A percentile compares a stretch with the other conserved stretches of the same genome.
These are phyloP conservation scores for Nakazawaea molendinolei DNA, from an alignment of 805 yeast genomes.

Conservation along the genomic window DNA sequence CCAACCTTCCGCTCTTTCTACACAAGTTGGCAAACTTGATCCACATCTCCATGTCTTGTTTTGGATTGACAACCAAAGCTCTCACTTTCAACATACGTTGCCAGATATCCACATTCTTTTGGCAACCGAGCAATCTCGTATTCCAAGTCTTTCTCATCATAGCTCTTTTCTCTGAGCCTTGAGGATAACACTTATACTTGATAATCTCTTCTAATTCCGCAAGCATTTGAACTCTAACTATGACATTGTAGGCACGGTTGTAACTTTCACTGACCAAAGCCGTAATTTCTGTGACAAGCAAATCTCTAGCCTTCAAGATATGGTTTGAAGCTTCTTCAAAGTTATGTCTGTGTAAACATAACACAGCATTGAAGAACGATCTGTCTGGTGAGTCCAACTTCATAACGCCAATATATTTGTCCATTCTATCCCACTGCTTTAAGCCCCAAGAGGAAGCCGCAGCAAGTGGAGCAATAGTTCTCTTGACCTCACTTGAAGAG, in stretches of 20 bases:
- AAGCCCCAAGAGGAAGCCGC: conserved; percentile 99
- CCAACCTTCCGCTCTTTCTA: conserved; percentile 87
- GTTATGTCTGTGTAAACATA: conserved; percentile 78
- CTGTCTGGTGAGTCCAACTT: conserved; percentile 89
- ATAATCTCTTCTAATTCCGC: conserved; percentile 96
- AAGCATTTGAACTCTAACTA: conserved; percentile 94
- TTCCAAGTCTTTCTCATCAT: conserved; percentile 91
- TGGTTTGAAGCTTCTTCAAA: conserved; percentile 76
- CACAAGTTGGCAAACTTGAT: conserved; percentile 95
- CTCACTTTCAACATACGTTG: conserved; percentile 90
- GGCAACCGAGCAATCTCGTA: conserved; percentile 86
- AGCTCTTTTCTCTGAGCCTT: conserved; percentile 70
- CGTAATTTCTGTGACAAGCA: conserved; percentile 86
- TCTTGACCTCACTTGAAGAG: conserved; percentile 63
- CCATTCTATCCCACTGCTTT: conserved; percentile 96
- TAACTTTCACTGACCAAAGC: conserved; percentile 94
- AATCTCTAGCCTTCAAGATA: conserved; percentile 78
- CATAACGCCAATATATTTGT: conserved; percentile 83
- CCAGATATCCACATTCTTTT: conserved; percentile 98
- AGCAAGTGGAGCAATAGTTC: conserved; percentile 92
- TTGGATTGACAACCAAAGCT: conserved; percentile 88
- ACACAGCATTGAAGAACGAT: conserved; percentile 89
- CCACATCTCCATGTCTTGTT: conserved; percentile 97
- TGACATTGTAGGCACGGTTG: conserved; percentile 93
- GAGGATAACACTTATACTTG: conserved; percentile 78